Conservation (phyloP, 129 eudicot species). For the Cynara cardunculus region DNA sequence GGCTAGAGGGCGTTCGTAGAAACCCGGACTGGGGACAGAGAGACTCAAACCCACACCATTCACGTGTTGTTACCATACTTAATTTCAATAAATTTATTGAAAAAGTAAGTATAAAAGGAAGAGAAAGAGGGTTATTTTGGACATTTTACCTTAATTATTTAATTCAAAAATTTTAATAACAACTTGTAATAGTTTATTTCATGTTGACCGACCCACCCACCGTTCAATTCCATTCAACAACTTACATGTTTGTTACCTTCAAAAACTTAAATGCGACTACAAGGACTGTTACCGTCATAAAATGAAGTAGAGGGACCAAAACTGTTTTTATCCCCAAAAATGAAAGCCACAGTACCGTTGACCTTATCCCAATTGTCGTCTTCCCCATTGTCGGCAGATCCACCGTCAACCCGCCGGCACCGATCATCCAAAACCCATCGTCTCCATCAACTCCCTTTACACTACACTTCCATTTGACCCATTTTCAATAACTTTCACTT, state of each 20-base stretch:
- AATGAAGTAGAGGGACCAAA: neutral
- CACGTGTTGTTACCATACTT: too few species aligned
- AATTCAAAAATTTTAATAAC: neutral
- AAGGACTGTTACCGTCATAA: constrained; percentile 1
- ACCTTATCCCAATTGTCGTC: constrained; percentile 11
- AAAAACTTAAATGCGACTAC: neutral
- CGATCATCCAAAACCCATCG: neutral
- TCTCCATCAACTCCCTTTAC: neutral
- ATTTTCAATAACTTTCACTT: constrained; percentile 5
- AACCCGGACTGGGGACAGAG: too few species aligned
- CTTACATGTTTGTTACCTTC: neutral
- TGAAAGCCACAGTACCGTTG: neutral
- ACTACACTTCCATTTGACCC: constrained; percentile 20
- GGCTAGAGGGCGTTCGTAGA: too few species aligned
- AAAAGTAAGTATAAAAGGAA: too few species aligned
- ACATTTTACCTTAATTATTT: too few species aligned
- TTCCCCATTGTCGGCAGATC: neutral
- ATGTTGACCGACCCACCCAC: neutral
- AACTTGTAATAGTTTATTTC: neutral
- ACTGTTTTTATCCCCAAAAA: neutral
- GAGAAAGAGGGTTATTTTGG: too few species aligned
- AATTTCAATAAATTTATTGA: too few species aligned
- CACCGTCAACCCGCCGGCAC: neutral
- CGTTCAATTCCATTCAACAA: neutral
- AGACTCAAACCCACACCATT: too few species aligned